Evolutionary conservation across 1,284 basidiomycete species (phyloP), one percentile per base, ranked within the genome.

Genomic region (Porphyrellus sp.): DNA sequence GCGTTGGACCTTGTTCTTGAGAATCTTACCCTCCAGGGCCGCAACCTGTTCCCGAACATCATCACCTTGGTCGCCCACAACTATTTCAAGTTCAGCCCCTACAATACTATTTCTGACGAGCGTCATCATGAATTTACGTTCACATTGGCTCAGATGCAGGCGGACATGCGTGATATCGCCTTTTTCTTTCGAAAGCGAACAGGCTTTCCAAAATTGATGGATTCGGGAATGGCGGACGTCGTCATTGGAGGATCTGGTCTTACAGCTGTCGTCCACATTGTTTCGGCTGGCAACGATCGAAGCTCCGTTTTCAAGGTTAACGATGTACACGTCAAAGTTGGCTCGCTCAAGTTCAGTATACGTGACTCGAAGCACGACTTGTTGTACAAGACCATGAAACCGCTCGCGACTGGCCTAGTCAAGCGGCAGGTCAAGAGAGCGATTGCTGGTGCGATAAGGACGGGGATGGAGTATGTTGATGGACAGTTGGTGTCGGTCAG

Each of bases 141-240:
- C 52, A 83, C 80, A 7, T 75, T 94, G 34, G 76, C 77, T 25
- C 94, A 98, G 71, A 91, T 98, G 64, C 95, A 98, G 71, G 87
- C 89, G n/a, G 93, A 96, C 65, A 87, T 97, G 79, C 82, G 89
- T 35, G 93, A 97, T 63, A 90, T 97, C 20, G 85, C 88, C 13
- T 96, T 97, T 70, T 93, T 88, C 67, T 91, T 91, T 71, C 78
- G 75, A 58, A 88, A 82, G 75, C 91, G 91, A 77, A 77, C 74
- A 0, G 90, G 90, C 5, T 80, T 91, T 63, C 83, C 87, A 11
- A 91, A 88, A 77, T 73, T 97, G 67, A 81, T 74, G 40, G 96
- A 98, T 74, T 86, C 84, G n/a, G 96, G 95, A 59, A 72, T 96
- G 28, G 94, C 94, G 20, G 96, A 98, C 68, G 86, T 98, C 11